phyloP scores from a whole-genome alignment of 768 basidiomycete genomes.

The Suillus spraguei region DNA sequence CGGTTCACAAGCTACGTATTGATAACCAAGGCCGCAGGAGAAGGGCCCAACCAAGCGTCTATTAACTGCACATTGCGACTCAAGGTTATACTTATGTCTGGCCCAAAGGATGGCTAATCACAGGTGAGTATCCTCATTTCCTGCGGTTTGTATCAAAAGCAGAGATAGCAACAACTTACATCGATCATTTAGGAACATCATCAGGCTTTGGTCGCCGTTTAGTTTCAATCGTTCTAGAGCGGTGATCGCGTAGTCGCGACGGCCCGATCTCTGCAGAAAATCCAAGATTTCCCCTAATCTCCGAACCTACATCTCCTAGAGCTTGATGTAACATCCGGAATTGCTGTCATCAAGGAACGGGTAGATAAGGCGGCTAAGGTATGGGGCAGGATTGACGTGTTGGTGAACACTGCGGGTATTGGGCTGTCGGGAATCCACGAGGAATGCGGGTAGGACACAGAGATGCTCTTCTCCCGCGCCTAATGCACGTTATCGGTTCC shows the following conservation, averaged over 20 bases:
- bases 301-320: constrained; percentile 45
- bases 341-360: constrained; percentile 41
- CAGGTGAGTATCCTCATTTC: constrained; percentile 16
- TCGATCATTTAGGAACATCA: constrained; percentile 46
- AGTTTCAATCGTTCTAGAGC: constrained; percentile 46
- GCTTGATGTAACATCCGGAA: constrained; percentile 55
- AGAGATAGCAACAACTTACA: not conserved
- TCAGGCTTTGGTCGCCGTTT: constrained; percentile 62
- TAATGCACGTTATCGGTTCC: constrained; percentile 4
- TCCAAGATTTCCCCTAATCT: constrained; percentile 33
- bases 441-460: constrained; percentile 53
- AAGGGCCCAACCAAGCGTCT: not conserved
- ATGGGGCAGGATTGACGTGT: constrained; percentile 60
- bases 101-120: constrained; percentile 25
- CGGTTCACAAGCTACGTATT: too few species aligned
- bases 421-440: constrained; percentile 50
- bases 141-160: not conserved
- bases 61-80: not conserved
- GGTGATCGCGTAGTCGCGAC: constrained; percentile 69
- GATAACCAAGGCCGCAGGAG: not conserved
- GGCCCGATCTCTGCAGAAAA: constrained; percentile 45
- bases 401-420: constrained; percentile 67
- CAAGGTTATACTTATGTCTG: not conserved
- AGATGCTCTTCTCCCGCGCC: not conserved
- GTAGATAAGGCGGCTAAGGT: constrained; percentile 43